A percentile compares a stretch with the other conserved stretches of the same genome.
phyloP scores from a whole-genome alignment of 75 land plant species.

The Pseudotsuga menziesii region DNA sequence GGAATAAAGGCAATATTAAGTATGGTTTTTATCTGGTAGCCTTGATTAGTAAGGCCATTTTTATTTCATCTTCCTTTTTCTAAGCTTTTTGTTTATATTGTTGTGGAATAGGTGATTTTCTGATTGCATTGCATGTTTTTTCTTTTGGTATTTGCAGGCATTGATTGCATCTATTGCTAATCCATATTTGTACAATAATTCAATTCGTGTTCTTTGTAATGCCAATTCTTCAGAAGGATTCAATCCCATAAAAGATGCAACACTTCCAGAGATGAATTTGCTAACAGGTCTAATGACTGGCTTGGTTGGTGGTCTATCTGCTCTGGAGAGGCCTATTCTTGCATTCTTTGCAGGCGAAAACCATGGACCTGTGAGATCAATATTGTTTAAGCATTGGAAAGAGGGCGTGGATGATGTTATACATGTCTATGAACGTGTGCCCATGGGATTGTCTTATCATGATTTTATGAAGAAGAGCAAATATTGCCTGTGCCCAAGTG shows the following conservation, averaged over 20 bases:
- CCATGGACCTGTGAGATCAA: conserved; percentile 45
- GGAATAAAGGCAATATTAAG: too few relatives aligned
- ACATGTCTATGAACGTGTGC: conserved; percentile 24
- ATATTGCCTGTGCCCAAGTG: conserved; percentile 50
- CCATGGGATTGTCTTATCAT: conserved; percentile 18
- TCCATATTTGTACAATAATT: conserved; percentile 21
- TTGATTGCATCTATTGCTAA: conserved; percentile 25
- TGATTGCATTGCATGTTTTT: too few relatives aligned
- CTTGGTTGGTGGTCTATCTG: conserved; percentile 51
- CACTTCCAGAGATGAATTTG: conserved; percentile 67
- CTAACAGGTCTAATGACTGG: conserved; percentile 33
- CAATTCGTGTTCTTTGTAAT: conserved; percentile 61
- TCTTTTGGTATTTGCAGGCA: conserved; percentile 19
- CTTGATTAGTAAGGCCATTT: too few relatives aligned
- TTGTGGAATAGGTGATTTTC: too few relatives aligned
- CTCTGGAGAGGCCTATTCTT: conserved; percentile 36
- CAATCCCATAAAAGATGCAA: conserved; percentile 50
- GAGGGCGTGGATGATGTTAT: conserved; percentile 30
- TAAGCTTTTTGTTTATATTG: too few relatives aligned
- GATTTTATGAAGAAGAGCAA: conserved; percentile 44
- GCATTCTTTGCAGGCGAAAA: conserved; percentile 70
- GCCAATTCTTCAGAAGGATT: conserved; percentile 65
- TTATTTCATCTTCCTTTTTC: too few relatives aligned
- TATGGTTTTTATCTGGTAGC: too few relatives aligned
- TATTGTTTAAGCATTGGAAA: conserved; percentile 34